A percentile compares a stretch with the other conserved stretches of the same genome.
Conservation (phyloP, 2,329 filamentous ascomycete genomes). For the Diaporthe citriasiana region DNA sequence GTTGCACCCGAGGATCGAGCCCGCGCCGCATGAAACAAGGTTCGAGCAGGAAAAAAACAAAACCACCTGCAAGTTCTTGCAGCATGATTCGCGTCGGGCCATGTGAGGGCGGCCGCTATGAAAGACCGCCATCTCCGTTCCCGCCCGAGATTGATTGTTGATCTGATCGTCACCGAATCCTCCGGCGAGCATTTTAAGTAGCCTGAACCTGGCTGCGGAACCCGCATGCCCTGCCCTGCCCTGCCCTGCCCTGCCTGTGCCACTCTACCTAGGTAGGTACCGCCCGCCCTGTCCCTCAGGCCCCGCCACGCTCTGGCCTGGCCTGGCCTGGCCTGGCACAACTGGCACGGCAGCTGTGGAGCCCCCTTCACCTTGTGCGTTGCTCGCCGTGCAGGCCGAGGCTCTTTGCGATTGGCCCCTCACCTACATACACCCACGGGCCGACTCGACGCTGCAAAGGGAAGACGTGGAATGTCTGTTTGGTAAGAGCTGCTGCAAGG, state of each 20-base stretch:
- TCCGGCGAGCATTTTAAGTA: not conserved
- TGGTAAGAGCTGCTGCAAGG: slow-evolving; percentile 10
- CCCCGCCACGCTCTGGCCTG: not conserved
- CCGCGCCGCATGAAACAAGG: slow-evolving; percentile 31
- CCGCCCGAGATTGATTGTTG: slow-evolving; percentile 32
- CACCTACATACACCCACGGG: not conserved
- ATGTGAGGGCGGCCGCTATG: slow-evolving; percentile 9
- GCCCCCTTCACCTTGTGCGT: not conserved
- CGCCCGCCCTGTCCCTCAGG: not conserved
- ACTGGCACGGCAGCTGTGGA: not conserved
- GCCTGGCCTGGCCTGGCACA: not conserved
- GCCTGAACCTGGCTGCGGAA: not conserved
- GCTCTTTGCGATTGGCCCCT: slow-evolving; percentile 15
- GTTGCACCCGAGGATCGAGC: slow-evolving; percentile 34
- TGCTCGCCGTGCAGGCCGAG: not conserved
- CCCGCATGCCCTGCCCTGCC: not conserved
- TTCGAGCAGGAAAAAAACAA: slow-evolving; percentile 20
- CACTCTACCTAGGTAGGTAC: too few species aligned
- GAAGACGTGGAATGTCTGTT: not conserved
- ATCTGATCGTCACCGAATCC: slow-evolving; percentile 10
- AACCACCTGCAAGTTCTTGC: not conserved
- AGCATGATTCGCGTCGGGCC: slow-evolving; percentile 19
- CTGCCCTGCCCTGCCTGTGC: not conserved
- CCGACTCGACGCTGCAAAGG: slow-evolving; percentile 17
- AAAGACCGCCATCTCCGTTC: slow-evolving; percentile 16